Percentiles rank a stretch among this genome's conserved stretches.
Evolutionary conservation across 495 filamentous ascomycete genomes (phyloP).

Genomic region (Penicillium bovifimosum): DNA sequence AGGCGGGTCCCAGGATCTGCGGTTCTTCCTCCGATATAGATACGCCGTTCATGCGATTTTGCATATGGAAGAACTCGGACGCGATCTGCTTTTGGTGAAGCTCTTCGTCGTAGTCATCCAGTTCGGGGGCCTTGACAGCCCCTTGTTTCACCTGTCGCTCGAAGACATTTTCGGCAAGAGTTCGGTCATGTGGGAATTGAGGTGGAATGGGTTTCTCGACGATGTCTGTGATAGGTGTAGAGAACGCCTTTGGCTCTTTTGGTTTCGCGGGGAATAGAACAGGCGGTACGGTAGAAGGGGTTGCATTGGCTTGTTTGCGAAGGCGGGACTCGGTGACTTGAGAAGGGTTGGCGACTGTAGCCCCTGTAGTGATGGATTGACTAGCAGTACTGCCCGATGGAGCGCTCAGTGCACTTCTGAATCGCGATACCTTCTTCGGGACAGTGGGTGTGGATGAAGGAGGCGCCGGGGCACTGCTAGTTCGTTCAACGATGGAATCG

Average conservation of each 20-base stretch:
- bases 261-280: slow-evolving; percentile 41
- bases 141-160: slow-evolving; percentile 48
- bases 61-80: slow-evolving; percentile 70
- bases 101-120: slow-evolving; percentile 68
- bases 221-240: slow-evolving; percentile 37
- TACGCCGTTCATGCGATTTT: slow-evolving; percentile 71
- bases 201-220: slow-evolving; percentile 17
- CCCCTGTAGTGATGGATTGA: slow-evolving; percentile 5
- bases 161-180: slow-evolving; percentile 52
- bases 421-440: slow-evolving; percentile 41
- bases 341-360: slow-evolving; percentile 4
- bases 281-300: slow-evolving; percentile 22
- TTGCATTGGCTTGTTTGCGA: slow-evolving; percentile 15
- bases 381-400: slow-evolving; percentile 3
- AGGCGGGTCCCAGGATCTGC: slow-evolving; percentile 51
- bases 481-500: slow-evolving; percentile 47
- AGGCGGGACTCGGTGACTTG: slow-evolving; percentile 14
- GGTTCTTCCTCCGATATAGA: slow-evolving; percentile 57
- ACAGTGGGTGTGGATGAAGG: slow-evolving; percentile 8
- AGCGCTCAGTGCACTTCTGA: slow-evolving; percentile 34
- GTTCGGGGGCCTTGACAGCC: slow-evolving; percentile 40
- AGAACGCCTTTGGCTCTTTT: slow-evolving; percentile 42
- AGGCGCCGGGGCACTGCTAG: slow-evolving; percentile 18
- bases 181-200: slow-evolving; percentile 52
- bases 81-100: slow-evolving; percentile 71